Base-by-base conservation (phyloP, 1,139 yeast genomes). In the Kodamaea derodonti region DNA sequence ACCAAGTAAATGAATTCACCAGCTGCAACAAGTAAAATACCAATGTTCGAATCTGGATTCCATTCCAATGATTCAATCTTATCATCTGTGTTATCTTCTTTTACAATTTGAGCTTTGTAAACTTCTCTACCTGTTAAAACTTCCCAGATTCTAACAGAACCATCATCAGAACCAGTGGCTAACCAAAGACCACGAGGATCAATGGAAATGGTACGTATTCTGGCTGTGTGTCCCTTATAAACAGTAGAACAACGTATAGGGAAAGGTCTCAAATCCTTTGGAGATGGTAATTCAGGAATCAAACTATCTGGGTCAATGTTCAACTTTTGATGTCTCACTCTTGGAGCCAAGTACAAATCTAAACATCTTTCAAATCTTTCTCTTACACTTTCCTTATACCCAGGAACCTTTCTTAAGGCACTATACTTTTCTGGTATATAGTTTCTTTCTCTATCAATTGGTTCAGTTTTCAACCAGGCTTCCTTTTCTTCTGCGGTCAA, bases 131-230 rank as follows among this genome's bases (percentile, higher is more conserved):
- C 99, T 4, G 97, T 87, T 40, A 88, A 69, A 12, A 88, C 79
- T 65, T 94, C 99, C 98, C 98, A 92, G 14, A 92, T 74, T 50
- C 96, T 75, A n/a, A 92, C 88, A 17, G 90, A 75, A 33, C 97
- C 97, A 58, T 92, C 99, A 56, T 92, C 98, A 17, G 96, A 85
- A 37, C 97, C 98, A 8, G 98, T 92, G 15, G 98, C 98, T 43
- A 92, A 69, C 92, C 95, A 92, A 49, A 84, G 71, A 7, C 98
- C 99, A 34, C 80, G 73, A 34, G 96, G 95, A 56, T 92, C 95
- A 34, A 90, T 75, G 10, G 92, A 78, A 28, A 92, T 58, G 3
- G 94, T 71, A 59, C 98, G 80, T 34, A 94, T 81, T 51, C 82
- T 82, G 32, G 84, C 95, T 29, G 67, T 64, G 56, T 92, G 98